Evolutionary conservation across 306 rosid species (phyloP).

Genomic region (Castanea sativa): DNA sequence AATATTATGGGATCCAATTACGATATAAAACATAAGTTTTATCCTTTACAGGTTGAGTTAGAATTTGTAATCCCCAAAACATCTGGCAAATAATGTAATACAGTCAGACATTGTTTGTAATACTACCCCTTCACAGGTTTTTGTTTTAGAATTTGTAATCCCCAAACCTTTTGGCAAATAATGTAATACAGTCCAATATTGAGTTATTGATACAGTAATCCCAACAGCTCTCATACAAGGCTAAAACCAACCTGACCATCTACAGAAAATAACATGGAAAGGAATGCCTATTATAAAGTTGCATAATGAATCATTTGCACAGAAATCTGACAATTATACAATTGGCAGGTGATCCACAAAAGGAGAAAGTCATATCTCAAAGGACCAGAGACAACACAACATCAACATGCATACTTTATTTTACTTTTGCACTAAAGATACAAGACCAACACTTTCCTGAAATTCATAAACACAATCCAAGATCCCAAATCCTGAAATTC

Average conservation of each 20-base stretch:
- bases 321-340: background rate
- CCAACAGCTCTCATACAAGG: no score
- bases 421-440: background rate
- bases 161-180: no score
- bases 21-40: background rate
- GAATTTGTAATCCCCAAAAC: background rate
- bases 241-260: background rate
- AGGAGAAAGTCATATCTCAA: background rate
- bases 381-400: background rate
- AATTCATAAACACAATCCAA: background rate
- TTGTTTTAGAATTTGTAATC: background rate
- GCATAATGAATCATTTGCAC: background rate
- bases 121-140: background rate
- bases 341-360: background rate
- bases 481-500: conserved; percentile 10
- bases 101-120: no score
- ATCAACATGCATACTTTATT: background rate
- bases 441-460: background rate
- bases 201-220: no score
- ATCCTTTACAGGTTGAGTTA: background rate
- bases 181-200: no score
- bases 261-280: background rate
- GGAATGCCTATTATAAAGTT: background rate
- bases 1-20: no score
- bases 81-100: no score